A percentile compares a stretch with the other conserved stretches of the same genome.
Evolutionary conservation across 129 eudicot species (phyloP).

Genomic region (Centrapalus pauciflorus): DNA sequence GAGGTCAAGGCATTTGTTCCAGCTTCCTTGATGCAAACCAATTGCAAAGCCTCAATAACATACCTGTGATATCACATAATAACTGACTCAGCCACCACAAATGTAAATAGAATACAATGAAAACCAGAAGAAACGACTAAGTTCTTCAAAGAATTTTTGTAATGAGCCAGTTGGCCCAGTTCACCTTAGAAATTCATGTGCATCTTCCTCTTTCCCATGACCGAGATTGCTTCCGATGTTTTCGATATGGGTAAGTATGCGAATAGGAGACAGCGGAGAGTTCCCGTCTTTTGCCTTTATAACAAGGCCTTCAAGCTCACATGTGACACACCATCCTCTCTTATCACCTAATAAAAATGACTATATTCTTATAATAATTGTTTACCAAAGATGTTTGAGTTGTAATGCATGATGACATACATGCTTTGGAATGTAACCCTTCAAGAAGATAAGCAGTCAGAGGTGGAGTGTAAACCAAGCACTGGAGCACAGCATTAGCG

Average conservation of each 20-base stretch:
- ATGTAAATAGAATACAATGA: not conserved
- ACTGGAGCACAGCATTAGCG: conserved; percentile 93
- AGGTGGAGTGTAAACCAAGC: conserved; percentile 85
- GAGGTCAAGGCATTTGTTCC: conserved; percentile 31
- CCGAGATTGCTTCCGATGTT: conserved; percentile 67
- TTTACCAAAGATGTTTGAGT: not conserved
- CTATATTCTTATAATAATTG: not conserved
- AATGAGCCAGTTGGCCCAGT: not conserved
- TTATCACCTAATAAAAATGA: conserved; percentile 54
- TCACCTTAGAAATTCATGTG: conserved; percentile 88
- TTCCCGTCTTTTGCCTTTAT: conserved; percentile 50
- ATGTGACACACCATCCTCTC: conserved; percentile 80
- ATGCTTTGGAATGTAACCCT: conserved; percentile 71
- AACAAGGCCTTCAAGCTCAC: conserved; percentile 70
- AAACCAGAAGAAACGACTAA: not conserved
- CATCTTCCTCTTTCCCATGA: conserved; percentile 90
- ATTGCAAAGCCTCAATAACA: conserved; percentile 76
- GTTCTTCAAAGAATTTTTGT: not conserved
- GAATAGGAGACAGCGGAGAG: conserved; percentile 59
- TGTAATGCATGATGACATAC: conserved; percentile 38
- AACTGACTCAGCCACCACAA: not conserved
- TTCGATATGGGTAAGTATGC: conserved; percentile 57
- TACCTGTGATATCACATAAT: conserved; percentile 40
- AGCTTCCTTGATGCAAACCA: conserved; percentile 64
- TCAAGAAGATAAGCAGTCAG: conserved; percentile 74